Evolutionary conservation across 805 yeast species (phyloP), one percentile per base, ranked within the genome.

Genomic region (Candida railenensis): DNA sequence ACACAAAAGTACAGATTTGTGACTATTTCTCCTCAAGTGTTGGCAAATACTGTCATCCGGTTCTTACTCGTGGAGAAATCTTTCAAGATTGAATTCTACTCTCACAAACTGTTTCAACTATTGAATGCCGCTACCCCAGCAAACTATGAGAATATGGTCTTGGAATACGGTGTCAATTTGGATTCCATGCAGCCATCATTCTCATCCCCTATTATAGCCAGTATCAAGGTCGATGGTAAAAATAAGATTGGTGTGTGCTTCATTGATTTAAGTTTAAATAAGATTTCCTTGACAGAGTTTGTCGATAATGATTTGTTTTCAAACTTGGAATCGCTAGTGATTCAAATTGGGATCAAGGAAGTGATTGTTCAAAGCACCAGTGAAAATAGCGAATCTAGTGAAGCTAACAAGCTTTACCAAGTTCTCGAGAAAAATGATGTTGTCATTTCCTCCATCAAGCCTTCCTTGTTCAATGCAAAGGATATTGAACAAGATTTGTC

Each of bases 301-400:
- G 78, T 78, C 8, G 99, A 94, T 62, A 90, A 89, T 58, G 98
- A 92, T 41, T 74, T 89, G 8, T 90, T 80, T 55, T 83, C 96
- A 1, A 92, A 91, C 59, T 65, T 92, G 51, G 98, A 94, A 62
- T 83, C 95, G 40, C 74, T 90, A 42, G 64, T 91, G 48, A 85
- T 94, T 54, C 99, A 94, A 63, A 70, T 90, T 32, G 96, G 96
- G 18, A 89, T 90, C 4, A 88, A 86, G 56, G 99, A 94, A 61
- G 83, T 89, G 36, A 61, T 94, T 14, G 56, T 92, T 4, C 39
- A 36, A 16, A 34, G 16, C 15, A 84, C 85, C 11, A 56, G 59
- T 39, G 65, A 62, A 22, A 34, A 30, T 9, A 15, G 25, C 3
- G 22, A 8, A 7, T 15, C 18, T 7, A 4, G 18, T 3, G 92